A percentile compares a stretch with the other conserved stretches of the same genome.
Evolutionary conservation across 2,329 filamentous ascomycete species (phyloP).

Genomic region (Ascochyta viciae-villosae): DNA sequence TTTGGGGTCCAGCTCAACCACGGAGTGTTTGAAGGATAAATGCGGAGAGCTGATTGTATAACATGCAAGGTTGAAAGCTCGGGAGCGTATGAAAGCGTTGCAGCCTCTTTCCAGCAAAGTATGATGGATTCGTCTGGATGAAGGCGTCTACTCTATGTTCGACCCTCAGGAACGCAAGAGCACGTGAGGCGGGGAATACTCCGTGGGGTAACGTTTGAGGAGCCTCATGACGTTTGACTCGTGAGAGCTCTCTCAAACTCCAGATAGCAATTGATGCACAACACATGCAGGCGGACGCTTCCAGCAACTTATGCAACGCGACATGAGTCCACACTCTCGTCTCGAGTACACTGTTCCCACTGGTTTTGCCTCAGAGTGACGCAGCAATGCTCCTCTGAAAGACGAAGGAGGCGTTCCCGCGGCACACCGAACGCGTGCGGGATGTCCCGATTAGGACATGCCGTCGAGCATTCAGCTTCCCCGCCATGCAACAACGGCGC

Average conservation of each 20-base stretch:
- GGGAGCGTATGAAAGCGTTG: not conserved
- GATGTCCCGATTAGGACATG: slow-evolving; percentile 16
- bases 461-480: slow-evolving; percentile 9
- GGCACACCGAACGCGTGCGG: slow-evolving; percentile 3
- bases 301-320: not conserved
- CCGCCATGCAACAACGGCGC: slow-evolving; percentile 11
- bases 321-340: not conserved
- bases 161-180: not conserved
- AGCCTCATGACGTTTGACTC: slow-evolving; percentile 2
- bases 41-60: not conserved
- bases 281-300: not conserved
- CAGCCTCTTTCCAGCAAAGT: too few species aligned
- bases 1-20: slow-evolving; percentile 92
- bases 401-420: slow-evolving; percentile 14
- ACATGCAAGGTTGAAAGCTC: not conserved
- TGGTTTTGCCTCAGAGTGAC: slow-evolving; percentile 1
- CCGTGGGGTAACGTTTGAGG: not conserved
- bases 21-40: slow-evolving; percentile 81
- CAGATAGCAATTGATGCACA: not conserved
- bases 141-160: not conserved
- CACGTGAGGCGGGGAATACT: not conserved
- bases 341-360: not conserved
- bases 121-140: not conserved
- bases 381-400: not conserved
- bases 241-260: not conserved